Percentiles rank a stretch among this genome's conserved stretches.
These are phyloP conservation scores for Geosmithia morbida DNA, from an alignment of 2,329 filamentous ascomycete species.

Conservation along the genomic window DNA sequence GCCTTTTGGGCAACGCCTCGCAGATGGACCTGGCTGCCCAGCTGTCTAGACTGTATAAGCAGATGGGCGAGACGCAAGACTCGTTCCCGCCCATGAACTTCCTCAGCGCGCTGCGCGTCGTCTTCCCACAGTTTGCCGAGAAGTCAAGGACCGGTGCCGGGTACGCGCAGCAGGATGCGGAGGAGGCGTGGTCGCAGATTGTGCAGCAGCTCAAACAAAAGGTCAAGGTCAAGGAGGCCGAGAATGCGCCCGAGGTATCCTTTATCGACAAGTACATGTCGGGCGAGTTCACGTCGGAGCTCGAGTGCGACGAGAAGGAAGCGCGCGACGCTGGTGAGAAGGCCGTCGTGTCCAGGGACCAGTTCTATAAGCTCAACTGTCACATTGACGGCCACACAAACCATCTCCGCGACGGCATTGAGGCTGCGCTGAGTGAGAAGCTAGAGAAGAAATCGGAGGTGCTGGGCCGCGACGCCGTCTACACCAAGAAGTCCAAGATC, in stretches of 20 bases:
- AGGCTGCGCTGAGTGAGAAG: conserved; percentile 70
- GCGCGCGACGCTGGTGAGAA: conserved; percentile 65
- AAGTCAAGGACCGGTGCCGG: conserved; percentile 67
- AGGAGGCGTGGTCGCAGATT: conserved; percentile 97
- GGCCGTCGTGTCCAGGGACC: conserved; percentile 50
- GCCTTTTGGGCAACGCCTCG: conserved; percentile 26
- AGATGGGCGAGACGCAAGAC: conserved; percentile 79
- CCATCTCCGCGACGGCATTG: conserved; percentile 78
- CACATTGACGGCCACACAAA: conserved; percentile 83
- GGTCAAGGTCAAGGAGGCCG: conserved; percentile 47
- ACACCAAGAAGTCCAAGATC: conserved; percentile 86
- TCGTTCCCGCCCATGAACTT: conserved; percentile 77
- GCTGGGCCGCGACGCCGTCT: conserved; percentile 64
- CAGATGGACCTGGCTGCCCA: conserved; percentile 61
- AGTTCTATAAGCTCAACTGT: conserved; percentile 88
- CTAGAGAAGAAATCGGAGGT: conserved; percentile 78
- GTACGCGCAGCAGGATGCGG: conserved; percentile 95
- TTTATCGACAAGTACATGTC: conserved; percentile 88
- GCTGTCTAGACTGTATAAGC: conserved; percentile 70
- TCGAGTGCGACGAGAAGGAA: conserved; percentile 71
- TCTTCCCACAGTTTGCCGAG: conserved; percentile 89
- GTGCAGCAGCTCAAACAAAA: conserved; percentile 69
- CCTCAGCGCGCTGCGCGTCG: conserved; percentile 60
- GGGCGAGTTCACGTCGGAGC: conserved; percentile 62
- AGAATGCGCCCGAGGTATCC: conserved; percentile 37